A percentile compares a stretch with the other conserved stretches of the same genome.
Evolutionary conservation across 2,329 filamentous ascomycete species (phyloP).

Genomic region (Epichloe bromicola): DNA sequence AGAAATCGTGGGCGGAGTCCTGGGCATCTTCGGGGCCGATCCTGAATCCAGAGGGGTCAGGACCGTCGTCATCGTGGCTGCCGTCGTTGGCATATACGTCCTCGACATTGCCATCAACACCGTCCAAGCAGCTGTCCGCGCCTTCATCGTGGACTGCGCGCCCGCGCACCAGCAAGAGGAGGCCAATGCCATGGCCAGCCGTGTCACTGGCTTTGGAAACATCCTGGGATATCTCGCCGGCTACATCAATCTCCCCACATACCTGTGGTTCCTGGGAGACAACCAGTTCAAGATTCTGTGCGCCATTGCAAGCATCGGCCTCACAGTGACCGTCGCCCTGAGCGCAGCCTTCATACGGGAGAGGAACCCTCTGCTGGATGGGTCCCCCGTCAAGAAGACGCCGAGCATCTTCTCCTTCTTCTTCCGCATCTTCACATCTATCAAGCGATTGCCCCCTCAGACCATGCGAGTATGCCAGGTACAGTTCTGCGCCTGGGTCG

Average conservation of each 20-base stretch:
- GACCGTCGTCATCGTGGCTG: constrained; percentile 57
- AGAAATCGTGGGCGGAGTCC: constrained; percentile 55
- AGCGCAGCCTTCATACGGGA: constrained; percentile 61
- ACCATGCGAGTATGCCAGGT: constrained; percentile 71
- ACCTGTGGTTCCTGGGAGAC: constrained; percentile 67
- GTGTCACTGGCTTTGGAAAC: constrained; percentile 76
- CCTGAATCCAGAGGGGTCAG: constrained; percentile 51
- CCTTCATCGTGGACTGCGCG: constrained; percentile 87
- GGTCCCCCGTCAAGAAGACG: constrained; percentile 41
- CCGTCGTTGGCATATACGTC: constrained; percentile 77
- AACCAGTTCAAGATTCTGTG: constrained; percentile 92
- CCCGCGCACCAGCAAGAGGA: constrained; percentile 87
- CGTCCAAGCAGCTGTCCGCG: constrained; percentile 83
- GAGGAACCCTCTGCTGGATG: constrained; percentile 65
- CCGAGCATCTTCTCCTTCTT: constrained; percentile 69
- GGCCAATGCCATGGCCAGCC: constrained; percentile 88
- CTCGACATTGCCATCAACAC: constrained; percentile 94
- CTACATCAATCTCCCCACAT: constrained; percentile 63
- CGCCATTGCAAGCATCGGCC: constrained; percentile 64
- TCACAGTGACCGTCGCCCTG: constrained; percentile 55
- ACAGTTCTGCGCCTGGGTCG: constrained; percentile 82
- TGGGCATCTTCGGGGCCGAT: constrained; percentile 59
- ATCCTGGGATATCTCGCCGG: constrained; percentile 84
- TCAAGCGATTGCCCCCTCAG: constrained; percentile 67
- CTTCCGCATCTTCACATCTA: constrained; percentile 59